Conservation (phyloP, 768 basidiomycete genomes). For the Gloeophyllum trabeum region DNA sequence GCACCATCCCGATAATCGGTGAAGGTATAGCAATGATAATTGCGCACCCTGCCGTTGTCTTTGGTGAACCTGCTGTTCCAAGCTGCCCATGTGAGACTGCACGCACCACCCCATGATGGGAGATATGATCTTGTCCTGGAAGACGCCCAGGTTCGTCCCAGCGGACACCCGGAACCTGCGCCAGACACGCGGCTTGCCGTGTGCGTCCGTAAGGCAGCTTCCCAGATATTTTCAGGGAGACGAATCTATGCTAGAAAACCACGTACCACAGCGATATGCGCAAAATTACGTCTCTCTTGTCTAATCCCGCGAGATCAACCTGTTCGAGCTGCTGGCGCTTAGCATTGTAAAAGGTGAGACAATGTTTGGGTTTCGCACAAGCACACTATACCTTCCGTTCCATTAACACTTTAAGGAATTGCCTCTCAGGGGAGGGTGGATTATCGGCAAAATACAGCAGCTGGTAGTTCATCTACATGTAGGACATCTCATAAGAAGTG, state of each 20-base stretch:
- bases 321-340: slow-evolving; percentile 8
- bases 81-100: background rate
- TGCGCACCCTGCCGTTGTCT: slow-evolving; percentile 11
- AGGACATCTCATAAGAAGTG: background rate
- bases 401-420: background rate
- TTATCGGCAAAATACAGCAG: background rate
- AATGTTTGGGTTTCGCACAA: background rate
- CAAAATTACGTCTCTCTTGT: slow-evolving; percentile 13
- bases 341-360: background rate
- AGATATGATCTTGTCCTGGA: slow-evolving; percentile 23
- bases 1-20: slow-evolving; percentile 22
- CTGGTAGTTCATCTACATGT: background rate
- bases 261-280: slow-evolving; percentile 10
- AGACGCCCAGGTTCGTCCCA: slow-evolving; percentile 19
- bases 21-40: slow-evolving; percentile 20
- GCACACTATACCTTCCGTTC: background rate
- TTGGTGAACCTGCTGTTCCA: background rate
- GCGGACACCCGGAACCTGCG: slow-evolving; percentile 21
- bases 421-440: background rate
- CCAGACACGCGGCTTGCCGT: slow-evolving; percentile 18
- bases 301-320: slow-evolving; percentile 10
- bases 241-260: background rate
- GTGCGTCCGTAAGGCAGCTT: slow-evolving; percentile 2
- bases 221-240: background rate
- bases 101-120: slow-evolving; percentile 21